Evolutionary conservation across 139 green algal genomes (phyloP), one percentile per base, ranked within the genome.

Genomic region (Yamagishiella unicocca): DNA sequence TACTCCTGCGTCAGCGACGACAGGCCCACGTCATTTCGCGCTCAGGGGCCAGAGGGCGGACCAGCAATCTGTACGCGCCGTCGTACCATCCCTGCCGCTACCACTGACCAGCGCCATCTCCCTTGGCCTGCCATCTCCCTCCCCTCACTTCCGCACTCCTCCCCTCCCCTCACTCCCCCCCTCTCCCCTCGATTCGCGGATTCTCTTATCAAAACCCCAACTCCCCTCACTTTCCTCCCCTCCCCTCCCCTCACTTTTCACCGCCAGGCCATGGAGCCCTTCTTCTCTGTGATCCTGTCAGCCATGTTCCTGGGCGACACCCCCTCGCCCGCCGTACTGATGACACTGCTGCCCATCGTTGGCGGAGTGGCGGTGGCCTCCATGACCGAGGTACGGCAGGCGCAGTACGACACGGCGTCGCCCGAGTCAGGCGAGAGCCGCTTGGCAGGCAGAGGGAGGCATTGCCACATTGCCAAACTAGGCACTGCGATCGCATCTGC

Each of bases 241-340:
- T 50, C n/a, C 37, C 75, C 33, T 25, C n/a, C 10, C 37, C 67
- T 22, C 25, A 8, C 31, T 6, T 27, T 31, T 21, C 27, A 12
- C 66, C 46, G 43, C 43, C 90, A 96, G 94, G 97, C 97, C 0
- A 95, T 98, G 91, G 97, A 99, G 92, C 97, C 97, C 22, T 97
- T 99, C 92, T 99, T 99, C 92, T 96, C 91, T 0, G 97, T 99
- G 73, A 25, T 96, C 31, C 92, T 99, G 72, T 97, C 93, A 10
- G 82, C 92, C 1, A 62, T 98, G 14, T 98, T 99, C 90, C 94
- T 99, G 42, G 94, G 94, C 1, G 96, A 98, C 38, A 74, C 83
- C 29, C 95, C 97, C 25, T 90, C 88, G 31, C 82, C 93, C 0
- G 40, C 91, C 35, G 91, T 99, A 29, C 25, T 99, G 38, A 38